These are phyloP conservation scores for Fusarium drepaniforme DNA, from an alignment of 2,329 filamentous ascomycete species.

Conservation along the genomic window DNA sequence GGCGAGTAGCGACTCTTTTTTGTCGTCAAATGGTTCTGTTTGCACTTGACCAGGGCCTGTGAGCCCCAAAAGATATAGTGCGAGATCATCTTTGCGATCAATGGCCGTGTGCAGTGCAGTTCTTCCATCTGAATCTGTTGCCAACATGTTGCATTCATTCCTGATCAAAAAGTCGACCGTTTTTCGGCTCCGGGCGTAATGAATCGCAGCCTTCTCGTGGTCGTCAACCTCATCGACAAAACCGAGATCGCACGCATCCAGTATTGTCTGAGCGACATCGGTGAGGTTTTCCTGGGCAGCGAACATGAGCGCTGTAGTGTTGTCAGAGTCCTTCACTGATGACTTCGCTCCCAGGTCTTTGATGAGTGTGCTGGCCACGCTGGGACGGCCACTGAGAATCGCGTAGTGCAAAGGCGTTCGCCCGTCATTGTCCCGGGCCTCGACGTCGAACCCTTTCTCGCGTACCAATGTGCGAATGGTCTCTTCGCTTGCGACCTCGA, in stretches of 20 bases:
- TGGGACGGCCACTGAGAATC: not conserved
- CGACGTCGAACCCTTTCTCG: not conserved
- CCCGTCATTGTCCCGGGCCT: not conserved
- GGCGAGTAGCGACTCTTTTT: not conserved
- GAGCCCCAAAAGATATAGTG: not conserved
- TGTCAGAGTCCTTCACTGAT: not conserved
- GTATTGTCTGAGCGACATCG: rapidly evolving
- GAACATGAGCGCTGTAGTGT: not conserved
- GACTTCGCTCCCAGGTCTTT: not conserved
- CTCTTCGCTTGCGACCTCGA: not conserved
- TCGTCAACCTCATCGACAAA: not conserved
- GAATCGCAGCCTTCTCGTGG: not conserved
- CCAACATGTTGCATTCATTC: not conserved
- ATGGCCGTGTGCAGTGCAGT: not conserved
- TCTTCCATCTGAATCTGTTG: not conserved
- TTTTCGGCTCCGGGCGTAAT: not conserved
- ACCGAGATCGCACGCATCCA: rapidly evolving
- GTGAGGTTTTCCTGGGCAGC: not conserved
- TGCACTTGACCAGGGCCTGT: not conserved
- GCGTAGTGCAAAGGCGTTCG: not conserved
- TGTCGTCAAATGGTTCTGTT: not conserved
- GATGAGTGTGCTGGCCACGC: not conserved
- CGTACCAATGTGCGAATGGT: not conserved
- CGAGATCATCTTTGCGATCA: not conserved
- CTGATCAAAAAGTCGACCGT: rapidly evolving